Percentiles rank a stretch among this genome's conserved stretches.
Evolutionary conservation across 208 protist species (phyloP).

Genomic region (Lotmaria passim): DNA sequence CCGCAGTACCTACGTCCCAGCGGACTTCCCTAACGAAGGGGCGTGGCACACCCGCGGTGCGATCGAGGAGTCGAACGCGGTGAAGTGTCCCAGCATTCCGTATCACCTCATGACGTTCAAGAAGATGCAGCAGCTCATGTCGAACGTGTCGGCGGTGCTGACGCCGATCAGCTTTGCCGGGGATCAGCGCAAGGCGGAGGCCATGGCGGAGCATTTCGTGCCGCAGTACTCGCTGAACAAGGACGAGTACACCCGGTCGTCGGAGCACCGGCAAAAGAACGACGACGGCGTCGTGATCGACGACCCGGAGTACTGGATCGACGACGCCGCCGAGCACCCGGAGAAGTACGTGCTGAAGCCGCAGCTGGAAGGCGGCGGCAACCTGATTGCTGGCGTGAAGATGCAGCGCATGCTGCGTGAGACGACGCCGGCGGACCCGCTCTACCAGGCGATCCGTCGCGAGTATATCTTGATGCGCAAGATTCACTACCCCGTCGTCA

Average conservation of each 20-base stretch:
- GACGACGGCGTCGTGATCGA: constrained; percentile 10
- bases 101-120: constrained; percentile 96
- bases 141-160: constrained; percentile 68
- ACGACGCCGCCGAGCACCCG: constrained; percentile 66
- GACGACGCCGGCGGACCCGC: constrained; percentile 26
- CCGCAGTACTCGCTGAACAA: constrained; percentile 90
- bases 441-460: constrained; percentile 59
- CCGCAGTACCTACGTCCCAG: constrained; percentile 92
- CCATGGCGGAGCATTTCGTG: constrained; percentile 77
- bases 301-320: constrained; percentile 68
- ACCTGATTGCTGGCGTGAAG: constrained; percentile 81
- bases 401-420: constrained; percentile 67
- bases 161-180: constrained; percentile 60
- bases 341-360: constrained; percentile 95
- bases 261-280: constrained; percentile 17
- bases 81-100: constrained; percentile 95
- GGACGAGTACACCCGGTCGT: constrained; percentile 45
- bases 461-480: constrained; percentile 93
- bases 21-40: constrained; percentile 81
- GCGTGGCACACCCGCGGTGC: constrained; percentile 79
- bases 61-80: constrained; percentile 84
- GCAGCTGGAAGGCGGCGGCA: constrained; percentile 95
- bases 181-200: constrained; percentile 48
- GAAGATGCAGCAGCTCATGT: constrained; percentile 95
- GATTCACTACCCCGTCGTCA: constrained; percentile 68